phyloP scores from a whole-genome alignment of 164 flowering plant species.

The Taxillus chinensis region DNA sequence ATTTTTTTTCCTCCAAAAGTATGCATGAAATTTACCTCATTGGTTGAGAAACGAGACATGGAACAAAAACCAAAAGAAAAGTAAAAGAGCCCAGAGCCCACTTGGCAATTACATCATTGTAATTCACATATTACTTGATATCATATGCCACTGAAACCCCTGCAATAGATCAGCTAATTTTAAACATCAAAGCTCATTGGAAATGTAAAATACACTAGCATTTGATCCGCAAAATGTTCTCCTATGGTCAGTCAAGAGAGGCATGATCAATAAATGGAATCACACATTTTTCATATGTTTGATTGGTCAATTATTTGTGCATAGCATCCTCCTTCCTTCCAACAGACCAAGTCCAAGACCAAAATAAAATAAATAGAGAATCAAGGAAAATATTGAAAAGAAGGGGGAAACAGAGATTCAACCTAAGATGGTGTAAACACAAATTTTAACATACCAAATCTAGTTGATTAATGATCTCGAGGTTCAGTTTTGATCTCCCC shows the following conservation, averaged over 20 bases:
- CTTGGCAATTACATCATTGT: too few relatives aligned
- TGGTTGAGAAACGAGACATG: too few relatives aligned
- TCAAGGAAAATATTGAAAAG: neutral
- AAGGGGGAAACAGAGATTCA: neutral
- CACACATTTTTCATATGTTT: neutral
- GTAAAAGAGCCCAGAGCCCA: too few relatives aligned
- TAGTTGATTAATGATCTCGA: constrained; percentile 76
- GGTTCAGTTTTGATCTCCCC: constrained; percentile 70
- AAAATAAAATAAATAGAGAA: too few relatives aligned
- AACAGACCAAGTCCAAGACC: too few relatives aligned
- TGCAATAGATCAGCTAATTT: neutral
- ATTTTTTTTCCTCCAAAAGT: neutral
- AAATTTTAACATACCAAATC: constrained; percentile 51
- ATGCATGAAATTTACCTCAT: neutral
- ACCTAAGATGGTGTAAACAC: neutral
- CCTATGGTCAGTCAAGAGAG: neutral
- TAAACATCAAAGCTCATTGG: neutral
- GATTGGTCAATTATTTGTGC: too few relatives aligned
- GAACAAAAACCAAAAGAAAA: too few relatives aligned
- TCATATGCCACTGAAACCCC: neutral
- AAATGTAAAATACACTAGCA: neutral
- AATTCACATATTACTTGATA: too few relatives aligned
- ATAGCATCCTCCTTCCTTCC: too few relatives aligned
- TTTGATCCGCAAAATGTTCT: neutral
- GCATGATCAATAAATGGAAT: neutral